These are phyloP conservation scores for Bolboschoenus planiculmis DNA, from an alignment of 176 grass and related monocot genomes.

Conservation along the genomic window DNA sequence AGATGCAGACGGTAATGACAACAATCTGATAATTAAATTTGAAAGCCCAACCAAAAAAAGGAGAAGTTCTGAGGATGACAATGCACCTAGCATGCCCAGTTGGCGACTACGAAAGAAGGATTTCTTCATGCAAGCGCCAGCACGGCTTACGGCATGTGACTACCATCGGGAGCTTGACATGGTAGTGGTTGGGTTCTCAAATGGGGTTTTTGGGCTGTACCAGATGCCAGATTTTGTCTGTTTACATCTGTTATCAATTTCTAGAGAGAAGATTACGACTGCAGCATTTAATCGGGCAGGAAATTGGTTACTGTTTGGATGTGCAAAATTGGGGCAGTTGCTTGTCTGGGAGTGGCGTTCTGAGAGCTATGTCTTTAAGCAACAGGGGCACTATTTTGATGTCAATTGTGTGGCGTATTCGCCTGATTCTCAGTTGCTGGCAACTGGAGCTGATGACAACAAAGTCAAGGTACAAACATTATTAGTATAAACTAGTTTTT, in stretches of 20 bases:
- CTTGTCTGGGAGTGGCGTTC: conserved; percentile 97
- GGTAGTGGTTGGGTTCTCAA: conserved; percentile 84
- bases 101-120: conserved; percentile 76
- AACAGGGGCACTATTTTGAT: conserved; percentile 96
- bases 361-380: conserved; percentile 89
- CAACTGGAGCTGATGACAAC: conserved; percentile 94
- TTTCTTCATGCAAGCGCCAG: conserved; percentile 81
- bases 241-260: conserved; percentile 79
- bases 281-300: conserved; percentile 78
- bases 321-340: conserved; percentile 85
- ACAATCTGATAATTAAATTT: conserved; percentile 25
- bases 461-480: conserved; percentile 71
- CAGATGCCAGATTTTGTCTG: conserved; percentile 98
- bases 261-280: conserved; percentile 85
- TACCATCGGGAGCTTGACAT: conserved; percentile 83
- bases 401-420: conserved; percentile 93
- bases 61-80: conserved; percentile 29
- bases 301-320: conserved; percentile 89
- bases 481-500: neutral
- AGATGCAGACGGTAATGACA: conserved; percentile 22
- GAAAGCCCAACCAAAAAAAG: conserved; percentile 43
- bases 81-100: conserved; percentile 37
- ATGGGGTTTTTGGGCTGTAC: conserved; percentile 85
- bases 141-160: conserved; percentile 76
- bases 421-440: conserved; percentile 88